phyloP scores from a whole-genome alignment of 2,329 filamentous ascomycete genomes.

The Mycogone perniciosa region DNA sequence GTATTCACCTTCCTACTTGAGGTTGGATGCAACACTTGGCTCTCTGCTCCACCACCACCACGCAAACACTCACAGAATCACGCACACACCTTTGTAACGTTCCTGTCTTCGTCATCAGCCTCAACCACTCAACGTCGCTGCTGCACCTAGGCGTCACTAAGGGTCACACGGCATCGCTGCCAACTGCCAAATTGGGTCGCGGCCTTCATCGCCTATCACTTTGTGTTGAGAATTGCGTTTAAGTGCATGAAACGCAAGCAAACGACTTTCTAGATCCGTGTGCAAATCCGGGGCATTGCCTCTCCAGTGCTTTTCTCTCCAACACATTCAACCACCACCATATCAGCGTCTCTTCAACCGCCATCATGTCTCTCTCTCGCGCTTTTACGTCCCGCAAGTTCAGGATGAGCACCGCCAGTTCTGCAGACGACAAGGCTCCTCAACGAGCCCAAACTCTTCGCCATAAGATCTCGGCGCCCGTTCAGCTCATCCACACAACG shows the following conservation, averaged over 20 bases:
- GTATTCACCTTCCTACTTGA: conserved; percentile 13
- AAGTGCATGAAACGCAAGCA: not conserved
- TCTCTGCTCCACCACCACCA: conserved; percentile 1
- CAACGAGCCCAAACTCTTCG: conserved; percentile 40
- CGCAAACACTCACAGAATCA: conserved; percentile 1
- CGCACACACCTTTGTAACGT: conserved; percentile 8
- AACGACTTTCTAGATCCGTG: too few species aligned
- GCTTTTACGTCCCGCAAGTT: conserved; percentile 65
- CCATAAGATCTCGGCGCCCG: conserved; percentile 76
- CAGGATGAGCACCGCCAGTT: conserved; percentile 44
- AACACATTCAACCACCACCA: not conserved
- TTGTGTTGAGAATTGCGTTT: not conserved
- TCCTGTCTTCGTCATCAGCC: conserved; percentile 8
- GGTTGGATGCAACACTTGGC: conserved; percentile 10
- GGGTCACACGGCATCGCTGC: conserved; percentile 10
- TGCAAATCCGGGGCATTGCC: too few species aligned
- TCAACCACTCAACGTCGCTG: not conserved
- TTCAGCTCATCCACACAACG: conserved; percentile 85
- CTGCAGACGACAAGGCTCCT: conserved; percentile 36
- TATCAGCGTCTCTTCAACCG: not conserved
- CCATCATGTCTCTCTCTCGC: conserved; percentile 53
- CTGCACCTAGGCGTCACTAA: not conserved
- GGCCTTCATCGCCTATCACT: not conserved
- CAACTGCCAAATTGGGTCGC: conserved; percentile 13
- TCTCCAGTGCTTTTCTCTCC: not conserved